Evolutionary conservation across 768 basidiomycete species (phyloP).

Genomic region (Naganishia kalamii): DNA sequence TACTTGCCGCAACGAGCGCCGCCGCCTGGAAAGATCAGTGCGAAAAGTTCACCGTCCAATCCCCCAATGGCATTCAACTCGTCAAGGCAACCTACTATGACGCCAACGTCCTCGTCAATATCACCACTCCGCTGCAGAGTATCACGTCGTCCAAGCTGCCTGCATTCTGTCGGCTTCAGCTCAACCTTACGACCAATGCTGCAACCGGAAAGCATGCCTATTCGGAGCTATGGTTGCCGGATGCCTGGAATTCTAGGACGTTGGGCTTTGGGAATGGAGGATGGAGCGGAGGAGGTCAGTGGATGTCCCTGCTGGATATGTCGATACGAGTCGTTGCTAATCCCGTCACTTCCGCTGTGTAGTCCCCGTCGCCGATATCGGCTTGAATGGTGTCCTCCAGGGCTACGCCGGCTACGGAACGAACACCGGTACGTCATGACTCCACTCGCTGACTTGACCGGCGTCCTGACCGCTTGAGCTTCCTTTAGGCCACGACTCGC

Average conservation of each 20-base stretch:
- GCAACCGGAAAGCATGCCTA: not conserved
- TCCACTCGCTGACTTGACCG: not conserved
- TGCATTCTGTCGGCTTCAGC: slow-evolving; percentile 4
- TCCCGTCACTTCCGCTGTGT: not conserved
- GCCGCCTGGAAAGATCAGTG: slow-evolving; percentile 12
- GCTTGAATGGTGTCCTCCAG: not conserved
- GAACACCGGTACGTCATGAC: not conserved
- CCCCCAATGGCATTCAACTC: not conserved
- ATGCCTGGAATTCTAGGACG: slow-evolving; percentile 8
- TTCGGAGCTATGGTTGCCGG: slow-evolving; percentile 8
- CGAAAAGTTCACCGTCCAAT: not conserved
- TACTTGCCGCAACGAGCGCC: not conserved
- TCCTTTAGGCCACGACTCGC: not conserved
- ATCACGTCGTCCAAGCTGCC: not conserved
- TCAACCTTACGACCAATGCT: not conserved
- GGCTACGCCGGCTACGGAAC: slow-evolving; percentile 6
- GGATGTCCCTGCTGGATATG: not conserved
- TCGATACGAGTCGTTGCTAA: not conserved
- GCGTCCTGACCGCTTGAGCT: not conserved
- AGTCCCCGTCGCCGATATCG: slow-evolving; percentile 5
- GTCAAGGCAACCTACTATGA: slow-evolving; percentile 9
- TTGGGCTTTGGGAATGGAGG: slow-evolving; percentile 6
- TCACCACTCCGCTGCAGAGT: slow-evolving; percentile 1
- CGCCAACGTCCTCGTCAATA: slow-evolving; percentile 7
- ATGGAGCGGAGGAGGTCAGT: slow-evolving; percentile 10